Base-by-base conservation (phyloP, 805 yeast genomes). In the Wickerhamomyces alni region DNA sequence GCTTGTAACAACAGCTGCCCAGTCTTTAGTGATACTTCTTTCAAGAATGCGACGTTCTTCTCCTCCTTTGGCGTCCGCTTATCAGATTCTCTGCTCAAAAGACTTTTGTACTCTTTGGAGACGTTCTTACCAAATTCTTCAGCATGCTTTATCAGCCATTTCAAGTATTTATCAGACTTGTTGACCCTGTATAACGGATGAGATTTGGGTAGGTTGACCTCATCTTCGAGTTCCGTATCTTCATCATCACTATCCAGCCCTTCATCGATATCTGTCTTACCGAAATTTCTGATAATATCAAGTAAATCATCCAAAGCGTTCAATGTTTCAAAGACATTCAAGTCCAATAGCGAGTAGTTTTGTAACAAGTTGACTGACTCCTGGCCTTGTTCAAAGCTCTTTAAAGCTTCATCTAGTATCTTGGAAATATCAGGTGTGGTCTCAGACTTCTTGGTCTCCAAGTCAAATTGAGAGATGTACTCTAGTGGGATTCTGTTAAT, bases 281-380 rank as follows among this genome's bases (percentile, higher is more conserved):
- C 89, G 45, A 83, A 82, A 52, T 77, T 75, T 45, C 75, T 77
- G 25, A 80, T 67, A 43, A 83, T 74, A 41, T 82, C 89, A 25
- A 84, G 59, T 43, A 82, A 62, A 55, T 82, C 91, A 55, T 83
- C 85, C 34, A 80, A 62, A 1, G 76, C 68, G 39, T 75, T 73
- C 46, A 84, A 63, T 25, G 74, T 67, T 41, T 75, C 80, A 41
- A 73, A 70, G 34, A 62, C 65, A 22, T 74, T 69, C 12, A 58
- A 58, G 39, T 66, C 63, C 36, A 69, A 61, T 39, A 64, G 54
- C 1, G 57, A 55, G 41, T 58, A 62, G 11, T 55, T 46, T 35
- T 54, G 12, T 18, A 48, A 37, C 17, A 59, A 35, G 40, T 47
- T 38, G 8, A 52, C 44, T 17, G 46, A 48, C 1, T 50, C 38